A percentile compares a stretch with the other conserved stretches of the same genome.
Conservation (phyloP, 2,329 filamentous ascomycete species). For the Pseudogymnoascus sp. region DNA sequence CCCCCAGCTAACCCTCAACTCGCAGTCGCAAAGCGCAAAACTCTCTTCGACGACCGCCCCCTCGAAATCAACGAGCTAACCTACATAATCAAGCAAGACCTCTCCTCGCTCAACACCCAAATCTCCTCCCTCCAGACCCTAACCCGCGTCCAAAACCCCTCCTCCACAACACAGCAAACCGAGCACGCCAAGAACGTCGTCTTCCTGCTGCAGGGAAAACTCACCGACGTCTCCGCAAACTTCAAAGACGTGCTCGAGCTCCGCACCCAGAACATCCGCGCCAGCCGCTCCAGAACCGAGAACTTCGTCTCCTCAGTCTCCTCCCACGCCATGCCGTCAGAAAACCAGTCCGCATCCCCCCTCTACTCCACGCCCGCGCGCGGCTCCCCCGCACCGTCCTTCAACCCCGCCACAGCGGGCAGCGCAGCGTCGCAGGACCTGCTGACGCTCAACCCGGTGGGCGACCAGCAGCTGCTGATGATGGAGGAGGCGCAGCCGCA, state of each 20-base stretch:
- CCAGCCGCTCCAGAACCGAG: slow-evolving; percentile 82
- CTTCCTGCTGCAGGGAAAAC: slow-evolving; percentile 78
- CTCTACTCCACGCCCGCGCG: slow-evolving; percentile 73
- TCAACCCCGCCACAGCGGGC: slow-evolving; percentile 26
- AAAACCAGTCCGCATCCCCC: slow-evolving; percentile 71
- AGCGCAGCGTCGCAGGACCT: slow-evolving; percentile 53
- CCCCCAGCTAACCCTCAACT: slow-evolving; percentile 8
- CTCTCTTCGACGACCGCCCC: slow-evolving; percentile 91
- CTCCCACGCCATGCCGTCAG: slow-evolving; percentile 55
- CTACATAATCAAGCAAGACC: slow-evolving; percentile 95
- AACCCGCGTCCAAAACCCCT: slow-evolving; percentile 67
- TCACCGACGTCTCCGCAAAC: slow-evolving; percentile 86
- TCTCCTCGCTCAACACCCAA: slow-evolving; percentile 76
- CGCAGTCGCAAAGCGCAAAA: slow-evolving; percentile 85
- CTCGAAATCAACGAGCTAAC: slow-evolving; percentile 96
- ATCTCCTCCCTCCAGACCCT: slow-evolving; percentile 76
- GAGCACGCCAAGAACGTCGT: slow-evolving; percentile 98
- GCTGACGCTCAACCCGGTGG: slow-evolving; percentile 73
- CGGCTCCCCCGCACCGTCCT: slow-evolving; percentile 52
- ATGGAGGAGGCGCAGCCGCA: slow-evolving; percentile 86
- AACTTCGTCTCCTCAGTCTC: slow-evolving; percentile 92
- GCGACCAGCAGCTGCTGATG: slow-evolving; percentile 79
- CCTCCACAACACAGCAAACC: slow-evolving; percentile 70
- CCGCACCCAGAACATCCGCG: slow-evolving; percentile 95
- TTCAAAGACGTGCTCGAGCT: slow-evolving; percentile 98